Percentiles rank a stretch among this genome's conserved stretches.
Evolutionary conservation across 2,329 filamentous ascomycete species (phyloP).

Genomic region (Karstenula rhodostoma): DNA sequence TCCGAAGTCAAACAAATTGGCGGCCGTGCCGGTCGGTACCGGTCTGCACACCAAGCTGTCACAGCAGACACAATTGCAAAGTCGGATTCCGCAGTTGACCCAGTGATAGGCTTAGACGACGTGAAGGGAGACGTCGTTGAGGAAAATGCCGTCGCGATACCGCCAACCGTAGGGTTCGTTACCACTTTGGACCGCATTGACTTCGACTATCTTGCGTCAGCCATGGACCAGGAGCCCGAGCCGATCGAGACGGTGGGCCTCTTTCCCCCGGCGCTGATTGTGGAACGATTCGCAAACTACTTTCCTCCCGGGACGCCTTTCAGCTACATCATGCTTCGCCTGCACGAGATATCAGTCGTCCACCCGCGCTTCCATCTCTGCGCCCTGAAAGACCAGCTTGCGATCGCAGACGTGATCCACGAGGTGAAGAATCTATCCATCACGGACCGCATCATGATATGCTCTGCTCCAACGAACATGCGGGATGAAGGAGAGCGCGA

Average conservation of each 20-base stretch:
- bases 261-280: slow-evolving; percentile 72
- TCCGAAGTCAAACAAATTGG: slow-evolving; percentile 95
- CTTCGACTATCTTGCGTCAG: slow-evolving; percentile 66
- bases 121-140: slow-evolving; percentile 14
- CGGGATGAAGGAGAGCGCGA: slow-evolving; percentile 55
- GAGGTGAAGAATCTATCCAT: slow-evolving; percentile 71
- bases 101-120: slow-evolving; percentile 32
- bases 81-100: slow-evolving; percentile 17
- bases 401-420: slow-evolving; percentile 78
- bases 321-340: slow-evolving; percentile 78
- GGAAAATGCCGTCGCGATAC: slow-evolving; percentile 8
- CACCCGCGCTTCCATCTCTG: slow-evolving; percentile 76
- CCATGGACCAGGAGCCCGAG: slow-evolving; percentile 70
- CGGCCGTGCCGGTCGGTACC: slow-evolving; percentile 87
- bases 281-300: slow-evolving; percentile 80
- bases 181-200: slow-evolving; percentile 80
- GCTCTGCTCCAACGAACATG: slow-evolving; percentile 72
- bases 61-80: slow-evolving; percentile 28
- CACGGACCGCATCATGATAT: slow-evolving; percentile 77
- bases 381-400: slow-evolving; percentile 67
- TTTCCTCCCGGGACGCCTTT: slow-evolving; percentile 84
- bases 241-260: slow-evolving; percentile 77
- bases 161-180: slow-evolving; percentile 70
- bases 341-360: slow-evolving; percentile 73
- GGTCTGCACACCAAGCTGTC: slow-evolving; percentile 69